Conservation (phyloP, 441 rosid species). For the Brassica hybrid region DNA sequence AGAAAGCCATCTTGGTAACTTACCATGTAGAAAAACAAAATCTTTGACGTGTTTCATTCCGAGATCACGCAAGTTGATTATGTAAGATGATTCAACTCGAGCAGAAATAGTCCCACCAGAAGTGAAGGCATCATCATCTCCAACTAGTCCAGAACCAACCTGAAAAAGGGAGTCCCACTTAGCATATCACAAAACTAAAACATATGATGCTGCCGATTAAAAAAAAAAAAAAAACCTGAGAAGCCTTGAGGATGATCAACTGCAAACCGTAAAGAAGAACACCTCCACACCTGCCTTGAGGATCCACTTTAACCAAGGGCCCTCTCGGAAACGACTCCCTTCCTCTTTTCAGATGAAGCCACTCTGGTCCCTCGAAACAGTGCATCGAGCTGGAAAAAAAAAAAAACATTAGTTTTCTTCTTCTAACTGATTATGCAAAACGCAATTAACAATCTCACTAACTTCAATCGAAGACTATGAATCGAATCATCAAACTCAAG, state of each 20-base stretch:
- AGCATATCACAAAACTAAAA: not conserved
- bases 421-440: not conserved
- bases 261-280: slow-evolving; percentile 95
- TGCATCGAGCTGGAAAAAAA: slow-evolving; percentile 92
- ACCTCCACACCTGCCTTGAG: slow-evolving; percentile 98
- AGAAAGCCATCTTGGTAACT: slow-evolving; percentile 43
- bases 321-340: slow-evolving; percentile 92
- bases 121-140: slow-evolving; percentile 81
- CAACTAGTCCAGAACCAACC: slow-evolving; percentile 91
- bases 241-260: slow-evolving; percentile 96
- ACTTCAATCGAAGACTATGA: slow-evolving; percentile 83
- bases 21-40: slow-evolving; percentile 94
- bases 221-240: slow-evolving; percentile 60
- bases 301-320: slow-evolving; percentile 89
- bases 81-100: slow-evolving; percentile 85
- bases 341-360: slow-evolving; percentile 95
- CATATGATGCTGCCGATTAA: not conserved
- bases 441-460: slow-evolving; percentile 49
- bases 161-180: slow-evolving; percentile 34
- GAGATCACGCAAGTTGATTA: slow-evolving; percentile 84
- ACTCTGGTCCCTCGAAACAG: slow-evolving; percentile 97
- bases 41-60: slow-evolving; percentile 95
- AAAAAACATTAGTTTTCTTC: slow-evolving; percentile 22
- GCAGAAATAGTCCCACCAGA: slow-evolving; percentile 77
- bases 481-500: slow-evolving; percentile 95